Conservation (phyloP, 176 grass and related monocot species). For the Raddia guianensis region DNA sequence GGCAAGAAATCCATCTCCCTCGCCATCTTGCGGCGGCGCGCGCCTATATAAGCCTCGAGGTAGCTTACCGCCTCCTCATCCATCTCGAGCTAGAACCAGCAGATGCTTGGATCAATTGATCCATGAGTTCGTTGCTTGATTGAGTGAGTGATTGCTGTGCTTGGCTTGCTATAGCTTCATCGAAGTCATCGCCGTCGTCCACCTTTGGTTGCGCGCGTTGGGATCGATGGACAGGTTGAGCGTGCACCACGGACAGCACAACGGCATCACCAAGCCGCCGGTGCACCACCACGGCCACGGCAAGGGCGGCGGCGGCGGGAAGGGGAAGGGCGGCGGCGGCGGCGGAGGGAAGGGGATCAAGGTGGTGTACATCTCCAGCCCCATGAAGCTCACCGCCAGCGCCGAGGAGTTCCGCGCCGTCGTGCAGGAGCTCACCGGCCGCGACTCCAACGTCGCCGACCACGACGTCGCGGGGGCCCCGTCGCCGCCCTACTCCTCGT, state of each 20-base stretch:
- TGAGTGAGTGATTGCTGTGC: background rate
- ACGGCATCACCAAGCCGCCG: conserved; percentile 56
- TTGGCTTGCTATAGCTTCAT: background rate
- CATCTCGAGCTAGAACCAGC: background rate
- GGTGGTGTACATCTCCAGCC: conserved; percentile 87
- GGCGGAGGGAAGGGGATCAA: conserved; percentile 50
- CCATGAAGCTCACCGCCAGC: conserved; percentile 70
- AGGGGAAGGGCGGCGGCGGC: background rate
- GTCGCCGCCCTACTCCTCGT: conserved; percentile 11
- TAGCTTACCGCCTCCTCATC: background rate
- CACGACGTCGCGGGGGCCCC: conserved; percentile 23
- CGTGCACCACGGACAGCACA: conserved; percentile 47
- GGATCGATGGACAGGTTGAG: conserved; percentile 49
- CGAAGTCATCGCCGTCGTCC: background rate
- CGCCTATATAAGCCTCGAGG: conserved; percentile 43
- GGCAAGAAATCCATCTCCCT: background rate
- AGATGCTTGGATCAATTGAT: background rate
- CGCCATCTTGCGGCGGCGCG: conserved; percentile 25
- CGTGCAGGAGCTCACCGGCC: conserved; percentile 79
- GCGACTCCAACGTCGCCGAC: conserved; percentile 69
- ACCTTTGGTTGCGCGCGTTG: background rate
- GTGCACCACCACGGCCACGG: conserved; percentile 40
- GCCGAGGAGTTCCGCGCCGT: conserved; percentile 78
- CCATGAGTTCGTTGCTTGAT: conserved; percentile 23
- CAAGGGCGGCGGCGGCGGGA: conserved; percentile 27